Evolutionary conservation across 176 grass and related monocot species (phyloP), one percentile per base, ranked within the genome.

Genomic region (Carex myosuroides): DNA sequence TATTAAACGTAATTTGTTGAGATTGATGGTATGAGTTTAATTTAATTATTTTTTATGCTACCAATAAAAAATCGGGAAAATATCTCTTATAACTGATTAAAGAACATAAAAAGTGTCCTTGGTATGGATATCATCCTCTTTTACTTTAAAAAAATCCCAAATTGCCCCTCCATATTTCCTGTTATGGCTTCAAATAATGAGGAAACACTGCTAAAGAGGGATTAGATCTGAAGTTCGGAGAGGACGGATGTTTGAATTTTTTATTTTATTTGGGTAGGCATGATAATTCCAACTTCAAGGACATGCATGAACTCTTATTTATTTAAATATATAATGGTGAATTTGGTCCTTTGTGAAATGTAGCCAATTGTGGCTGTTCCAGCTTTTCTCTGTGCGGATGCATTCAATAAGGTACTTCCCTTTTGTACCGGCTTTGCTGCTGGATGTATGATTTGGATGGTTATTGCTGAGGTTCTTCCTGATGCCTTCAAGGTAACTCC

Each of bases 401-500:
- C 91, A 68, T 98, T 98, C 74, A 87, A 95, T 76, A 98, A 95
- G 79, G 89, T 98, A 33, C 86, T 98, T 65, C 96, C 96, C 42
- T 98, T 95, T 21, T 98, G 96, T 92, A 93, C 96, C 26, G 96
- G 96, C 41, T 98, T 98, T 76, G 96, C 96, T 79, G 96, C 96
- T 59, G 96, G 96, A 79, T 98, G 96, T 83, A 98, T 98, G 96
- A 85, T 98, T 82, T 98, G 96, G 96, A 98, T 98, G 87, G 96
- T 98, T 60, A 93, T 98, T 87, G 96, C 96, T 8, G 96, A 98
- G 85, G 96, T 98, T 87, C 91, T 98, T 85, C 96, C 96, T 83
- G 96, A 98, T 89, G 96, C 96, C 62, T 98, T 95, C 86, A 98
- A 98, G 92, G 96, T 92, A 81, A 90, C 11, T 87, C 33, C 13